phyloP scores from a whole-genome alignment of 805 yeast genomes.

The Saccharomycopsis amapae region DNA sequence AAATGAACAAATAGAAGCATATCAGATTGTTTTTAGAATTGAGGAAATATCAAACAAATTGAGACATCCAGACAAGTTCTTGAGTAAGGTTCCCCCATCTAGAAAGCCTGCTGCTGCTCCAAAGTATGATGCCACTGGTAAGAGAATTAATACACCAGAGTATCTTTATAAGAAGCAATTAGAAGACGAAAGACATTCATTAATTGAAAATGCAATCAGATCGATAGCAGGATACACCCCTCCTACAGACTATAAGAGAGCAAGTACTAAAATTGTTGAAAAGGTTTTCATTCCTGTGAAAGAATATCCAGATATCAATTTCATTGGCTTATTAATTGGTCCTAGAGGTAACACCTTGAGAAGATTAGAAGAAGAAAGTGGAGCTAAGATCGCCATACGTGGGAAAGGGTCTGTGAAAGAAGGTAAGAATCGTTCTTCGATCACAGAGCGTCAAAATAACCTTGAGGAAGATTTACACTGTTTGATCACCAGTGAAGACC shows the following conservation, averaged over 20 bases:
- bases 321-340: slow-evolving; percentile 84
- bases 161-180: slow-evolving; percentile 50
- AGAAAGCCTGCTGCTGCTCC: slow-evolving; percentile 85
- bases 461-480: slow-evolving; percentile 85
- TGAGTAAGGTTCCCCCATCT: slow-evolving; percentile 34
- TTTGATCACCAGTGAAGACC: slow-evolving; percentile 74
- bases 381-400: slow-evolving; percentile 78
- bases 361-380: slow-evolving; percentile 66
- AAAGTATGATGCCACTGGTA: slow-evolving; percentile 73
- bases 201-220: slow-evolving; percentile 70
- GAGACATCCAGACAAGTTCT: slow-evolving; percentile 40
- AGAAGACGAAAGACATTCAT: slow-evolving; percentile 71
- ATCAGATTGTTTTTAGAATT: slow-evolving; percentile 63
- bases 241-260: slow-evolving; percentile 69
- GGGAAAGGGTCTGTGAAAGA: slow-evolving; percentile 96
- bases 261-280: slow-evolving; percentile 56
- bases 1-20: slow-evolving; percentile 72
- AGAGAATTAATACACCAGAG: slow-evolving; percentile 80
- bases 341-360: slow-evolving; percentile 92
- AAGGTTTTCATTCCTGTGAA: slow-evolving; percentile 79
- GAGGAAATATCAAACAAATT: slow-evolving; percentile 70
- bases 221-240: slow-evolving; percentile 71
- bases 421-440: slow-evolving; percentile 55
- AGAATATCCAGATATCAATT: slow-evolving; percentile 87
- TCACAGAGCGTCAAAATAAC: slow-evolving; percentile 43